Evolutionary conservation across 2,329 filamentous ascomycete genomes (phyloP).

Genomic region (Neurospora sp.): DNA sequence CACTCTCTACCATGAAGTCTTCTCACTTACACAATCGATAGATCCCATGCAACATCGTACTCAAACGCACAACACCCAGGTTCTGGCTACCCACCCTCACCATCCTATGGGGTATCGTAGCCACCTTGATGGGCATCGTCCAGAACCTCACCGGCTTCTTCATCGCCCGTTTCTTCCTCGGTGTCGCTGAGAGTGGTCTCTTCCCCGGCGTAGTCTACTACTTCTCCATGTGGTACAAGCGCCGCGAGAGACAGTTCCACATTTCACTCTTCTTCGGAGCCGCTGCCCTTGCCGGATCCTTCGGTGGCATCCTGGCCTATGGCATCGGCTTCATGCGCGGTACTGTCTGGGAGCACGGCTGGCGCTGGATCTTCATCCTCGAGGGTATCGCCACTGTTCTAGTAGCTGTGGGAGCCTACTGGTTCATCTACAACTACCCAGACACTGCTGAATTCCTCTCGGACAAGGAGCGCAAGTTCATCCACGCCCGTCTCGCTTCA

Average conservation of each 20-base stretch:
- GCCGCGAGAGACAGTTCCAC: slow-evolving; percentile 42
- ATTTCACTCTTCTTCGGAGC: slow-evolving; percentile 47
- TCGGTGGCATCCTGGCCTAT: slow-evolving; percentile 46
- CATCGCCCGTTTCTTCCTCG: slow-evolving; percentile 43
- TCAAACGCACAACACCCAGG: slow-evolving; percentile 48
- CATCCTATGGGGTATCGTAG: slow-evolving; percentile 43
- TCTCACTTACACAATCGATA: slow-evolving; percentile 14
- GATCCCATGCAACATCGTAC: slow-evolving; percentile 52
- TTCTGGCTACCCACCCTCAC: slow-evolving; percentile 50
- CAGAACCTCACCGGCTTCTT: slow-evolving; percentile 41
- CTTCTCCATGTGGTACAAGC: slow-evolving; percentile 45
- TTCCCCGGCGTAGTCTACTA: slow-evolving; percentile 42
- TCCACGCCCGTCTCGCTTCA: slow-evolving; percentile 52
- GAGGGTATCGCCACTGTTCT: slow-evolving; percentile 47
- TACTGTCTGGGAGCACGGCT: slow-evolving; percentile 40
- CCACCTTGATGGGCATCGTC: slow-evolving; percentile 40
- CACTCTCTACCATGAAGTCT: not conserved
- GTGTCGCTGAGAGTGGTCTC: slow-evolving; percentile 41
- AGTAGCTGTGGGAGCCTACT: slow-evolving; percentile 39
- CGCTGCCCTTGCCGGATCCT: slow-evolving; percentile 44
- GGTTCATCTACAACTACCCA: slow-evolving; percentile 58
- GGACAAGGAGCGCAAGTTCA: slow-evolving; percentile 42
- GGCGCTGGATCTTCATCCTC: slow-evolving; percentile 52
- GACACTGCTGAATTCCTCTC: slow-evolving; percentile 47
- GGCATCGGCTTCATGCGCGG: slow-evolving; percentile 45